These are phyloP conservation scores for Vigna hirtella DNA, from an alignment of 306 rosid species.

Conservation along the genomic window DNA sequence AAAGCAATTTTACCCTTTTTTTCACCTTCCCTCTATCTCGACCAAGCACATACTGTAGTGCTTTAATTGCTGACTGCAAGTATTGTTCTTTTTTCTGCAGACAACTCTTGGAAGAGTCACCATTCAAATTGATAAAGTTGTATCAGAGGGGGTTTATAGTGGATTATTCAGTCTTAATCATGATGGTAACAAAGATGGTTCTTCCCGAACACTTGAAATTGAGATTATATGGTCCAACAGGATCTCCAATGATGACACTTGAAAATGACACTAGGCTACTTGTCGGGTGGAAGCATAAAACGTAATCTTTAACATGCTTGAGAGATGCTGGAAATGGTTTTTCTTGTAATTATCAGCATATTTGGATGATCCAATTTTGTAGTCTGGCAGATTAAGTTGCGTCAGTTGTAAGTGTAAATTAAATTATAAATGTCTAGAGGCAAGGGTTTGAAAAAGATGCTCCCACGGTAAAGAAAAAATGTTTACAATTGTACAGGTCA, in stretches of 20 bases:
- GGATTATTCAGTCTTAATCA: constrained; percentile 95
- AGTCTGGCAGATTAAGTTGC: constrained; percentile 59
- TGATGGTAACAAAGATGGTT: constrained; percentile 89
- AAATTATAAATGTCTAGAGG: constrained; percentile 48
- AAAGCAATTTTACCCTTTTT: constrained; percentile 6
- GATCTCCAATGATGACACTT: constrained; percentile 69
- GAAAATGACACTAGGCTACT: constrained; percentile 35
- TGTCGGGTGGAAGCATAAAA: constrained; percentile 29
- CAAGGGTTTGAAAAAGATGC: constrained; percentile 46
- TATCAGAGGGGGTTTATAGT: constrained; percentile 91
- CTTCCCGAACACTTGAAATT: constrained; percentile 88
- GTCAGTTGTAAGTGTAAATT: constrained; percentile 75
- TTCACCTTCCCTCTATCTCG: constrained; percentile 24
- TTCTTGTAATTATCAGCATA: constrained; percentile 58
- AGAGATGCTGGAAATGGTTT: constrained; percentile 45
- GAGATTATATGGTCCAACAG: constrained; percentile 96
- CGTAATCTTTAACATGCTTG: constrained; percentile 35
- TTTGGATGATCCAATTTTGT: constrained; percentile 71
- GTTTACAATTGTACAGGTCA: constrained; percentile 77
- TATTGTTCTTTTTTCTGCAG: constrained; percentile 58
- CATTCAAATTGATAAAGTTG: constrained; percentile 96
- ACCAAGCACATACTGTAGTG: constrained; percentile 29
- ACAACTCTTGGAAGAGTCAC: constrained; percentile 92
- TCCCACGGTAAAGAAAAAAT: constrained; percentile 54
- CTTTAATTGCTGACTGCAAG: constrained; percentile 37